Conservation (phyloP, 2,329 filamentous ascomycete genomes). For the Pezicula rhizophila region DNA sequence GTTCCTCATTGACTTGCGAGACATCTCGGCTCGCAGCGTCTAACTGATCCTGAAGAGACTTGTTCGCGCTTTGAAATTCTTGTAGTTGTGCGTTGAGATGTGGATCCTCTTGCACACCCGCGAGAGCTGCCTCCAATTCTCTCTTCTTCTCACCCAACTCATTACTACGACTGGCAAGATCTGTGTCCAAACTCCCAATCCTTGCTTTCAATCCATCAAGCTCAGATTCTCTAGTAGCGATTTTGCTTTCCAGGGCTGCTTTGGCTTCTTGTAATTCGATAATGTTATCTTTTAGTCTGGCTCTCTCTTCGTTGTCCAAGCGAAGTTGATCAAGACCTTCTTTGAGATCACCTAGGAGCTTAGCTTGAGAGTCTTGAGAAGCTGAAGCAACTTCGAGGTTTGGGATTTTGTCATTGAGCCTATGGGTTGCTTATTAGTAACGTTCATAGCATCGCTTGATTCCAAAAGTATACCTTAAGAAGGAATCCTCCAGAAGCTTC, state of each 20-base stretch:
- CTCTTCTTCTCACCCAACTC: conserved; percentile 14
- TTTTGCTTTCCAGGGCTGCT: conserved; percentile 9
- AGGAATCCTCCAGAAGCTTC: conserved; percentile 19
- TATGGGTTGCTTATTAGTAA: not conserved
- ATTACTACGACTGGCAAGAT: conserved; percentile 11
- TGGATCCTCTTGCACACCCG: conserved; percentile 15
- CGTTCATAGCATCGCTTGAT: not conserved
- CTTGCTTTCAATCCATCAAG: conserved; percentile 5
- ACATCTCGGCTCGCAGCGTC: conserved; percentile 29
- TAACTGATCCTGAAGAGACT: conserved; percentile 20
- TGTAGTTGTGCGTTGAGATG: conserved; percentile 12
- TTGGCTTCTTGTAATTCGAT: conserved; percentile 16
- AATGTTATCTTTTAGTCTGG: conserved; percentile 14
- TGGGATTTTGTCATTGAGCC: conserved; percentile 13
- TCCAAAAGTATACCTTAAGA: conserved; percentile 12
- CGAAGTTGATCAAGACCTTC: conserved; percentile 13
- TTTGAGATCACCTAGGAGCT: conserved; percentile 16
- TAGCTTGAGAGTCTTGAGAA: conserved; percentile 9
- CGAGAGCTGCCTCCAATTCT: conserved; percentile 13
- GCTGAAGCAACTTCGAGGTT: conserved; percentile 2
- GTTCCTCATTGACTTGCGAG: conserved; percentile 9
- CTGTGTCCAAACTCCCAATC: conserved; percentile 11
- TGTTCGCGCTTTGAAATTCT: conserved; percentile 17
- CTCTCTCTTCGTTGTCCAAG: conserved; percentile 12
- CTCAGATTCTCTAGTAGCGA: conserved; percentile 10